A percentile compares a stretch with the other conserved stretches of the same genome.
These are phyloP conservation scores for Fomitopsis pinicola DNA, from an alignment of 1,284 basidiomycete genomes.

Conservation along the genomic window DNA sequence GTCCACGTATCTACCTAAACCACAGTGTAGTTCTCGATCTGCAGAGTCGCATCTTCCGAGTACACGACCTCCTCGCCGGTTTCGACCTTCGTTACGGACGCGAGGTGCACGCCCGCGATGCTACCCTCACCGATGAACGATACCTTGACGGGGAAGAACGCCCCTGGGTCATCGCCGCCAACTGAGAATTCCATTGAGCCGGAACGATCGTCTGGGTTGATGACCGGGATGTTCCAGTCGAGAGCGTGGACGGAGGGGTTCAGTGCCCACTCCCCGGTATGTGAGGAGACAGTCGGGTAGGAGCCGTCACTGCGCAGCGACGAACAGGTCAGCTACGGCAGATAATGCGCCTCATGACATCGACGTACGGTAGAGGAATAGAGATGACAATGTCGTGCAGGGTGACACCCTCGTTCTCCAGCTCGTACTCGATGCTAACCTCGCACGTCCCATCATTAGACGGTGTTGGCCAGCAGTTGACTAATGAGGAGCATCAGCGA, in stretches of 20 bases:
- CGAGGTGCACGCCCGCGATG: slow-evolving; percentile 67
- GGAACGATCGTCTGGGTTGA: slow-evolving; percentile 58
- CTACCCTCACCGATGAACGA: slow-evolving; percentile 79
- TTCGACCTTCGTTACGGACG: slow-evolving; percentile 51
- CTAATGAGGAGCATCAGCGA: slow-evolving; percentile 33
- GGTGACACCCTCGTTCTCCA: slow-evolving; percentile 79
- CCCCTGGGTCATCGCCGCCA: slow-evolving; percentile 77
- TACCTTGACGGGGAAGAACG: slow-evolving; percentile 92
- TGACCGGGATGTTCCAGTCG: slow-evolving; percentile 74
- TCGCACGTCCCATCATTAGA: slow-evolving; percentile 88
- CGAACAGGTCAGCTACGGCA: slow-evolving; percentile 4
- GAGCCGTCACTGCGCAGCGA: slow-evolving; percentile 57
- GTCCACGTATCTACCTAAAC: slow-evolving; percentile 15
- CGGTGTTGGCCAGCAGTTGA: slow-evolving; percentile 95
- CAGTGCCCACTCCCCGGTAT: slow-evolving; percentile 78
- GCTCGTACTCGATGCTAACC: slow-evolving; percentile 96
- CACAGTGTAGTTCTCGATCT: slow-evolving; percentile 64
- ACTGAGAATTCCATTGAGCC: slow-evolving; percentile 88
- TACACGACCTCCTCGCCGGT: slow-evolving; percentile 62
- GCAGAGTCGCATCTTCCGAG: slow-evolving; percentile 74
- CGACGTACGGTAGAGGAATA: slow-evolving; percentile 85
- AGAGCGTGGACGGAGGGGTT: slow-evolving; percentile 77
- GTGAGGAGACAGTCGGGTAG: slow-evolving; percentile 80
- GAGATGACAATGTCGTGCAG: slow-evolving; percentile 86
- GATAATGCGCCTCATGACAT: background rate